phyloP scores from a whole-genome alignment of 2,329 filamentous ascomycete genomes.

The Delphinella strobiligena region DNA sequence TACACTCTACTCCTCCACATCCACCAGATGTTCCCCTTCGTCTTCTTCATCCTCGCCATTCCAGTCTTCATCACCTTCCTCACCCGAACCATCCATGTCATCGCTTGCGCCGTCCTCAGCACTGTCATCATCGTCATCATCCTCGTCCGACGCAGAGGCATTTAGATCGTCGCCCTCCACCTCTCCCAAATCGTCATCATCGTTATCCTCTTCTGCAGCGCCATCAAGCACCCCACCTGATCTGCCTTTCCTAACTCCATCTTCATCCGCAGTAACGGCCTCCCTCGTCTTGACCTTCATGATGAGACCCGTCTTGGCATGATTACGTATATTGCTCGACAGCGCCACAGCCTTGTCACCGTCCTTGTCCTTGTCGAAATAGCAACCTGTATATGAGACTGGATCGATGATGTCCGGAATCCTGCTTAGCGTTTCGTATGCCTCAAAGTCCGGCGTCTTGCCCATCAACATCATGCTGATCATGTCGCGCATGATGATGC shows the following conservation, averaged over 20 bases:
- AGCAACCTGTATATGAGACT: background rate
- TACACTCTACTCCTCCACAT: background rate
- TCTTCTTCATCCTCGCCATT: constrained; percentile 1
- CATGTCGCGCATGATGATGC: constrained; percentile 80
- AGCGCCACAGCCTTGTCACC: constrained; percentile 6
- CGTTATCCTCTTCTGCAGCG: constrained; percentile 5
- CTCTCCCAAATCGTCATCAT: constrained; percentile 5
- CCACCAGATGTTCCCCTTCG: background rate
- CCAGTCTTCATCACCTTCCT: background rate
- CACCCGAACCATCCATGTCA: background rate
- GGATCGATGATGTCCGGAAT: constrained; percentile 5
- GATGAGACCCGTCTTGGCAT: constrained; percentile 4
- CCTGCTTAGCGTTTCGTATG: constrained; percentile 1
- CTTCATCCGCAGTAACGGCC: background rate
- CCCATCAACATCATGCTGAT: constrained; percentile 39
- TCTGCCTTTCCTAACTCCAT: background rate
- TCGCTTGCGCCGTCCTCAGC: background rate
- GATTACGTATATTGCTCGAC: constrained; percentile 4
- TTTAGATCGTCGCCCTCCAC: constrained; percentile 4
- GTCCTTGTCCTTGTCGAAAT: constrained; percentile 2
- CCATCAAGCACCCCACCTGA: background rate
- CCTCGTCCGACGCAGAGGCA: no score
- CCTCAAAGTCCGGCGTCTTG: constrained; percentile 18
- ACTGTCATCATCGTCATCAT: constrained; percentile 2
- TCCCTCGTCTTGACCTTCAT: constrained; percentile 1